A percentile compares a stretch with the other conserved stretches of the same genome.
Conservation (phyloP, 257 asterid genomes). For the Galeopsis tetrahit region DNA sequence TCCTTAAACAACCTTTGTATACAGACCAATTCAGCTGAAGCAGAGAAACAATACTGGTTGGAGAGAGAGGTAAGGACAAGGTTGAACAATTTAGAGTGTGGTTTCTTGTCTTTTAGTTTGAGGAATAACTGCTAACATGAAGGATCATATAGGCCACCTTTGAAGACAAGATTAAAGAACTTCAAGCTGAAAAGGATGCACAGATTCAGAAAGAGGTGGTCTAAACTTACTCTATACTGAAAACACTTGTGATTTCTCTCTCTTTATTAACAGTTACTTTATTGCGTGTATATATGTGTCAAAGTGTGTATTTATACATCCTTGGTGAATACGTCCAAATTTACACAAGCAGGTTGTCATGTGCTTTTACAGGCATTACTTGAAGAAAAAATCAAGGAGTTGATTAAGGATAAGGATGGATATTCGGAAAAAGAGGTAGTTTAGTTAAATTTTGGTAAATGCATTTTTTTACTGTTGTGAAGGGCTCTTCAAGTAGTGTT, state of each 20-base stretch:
- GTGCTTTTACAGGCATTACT: slow-evolving; percentile 47
- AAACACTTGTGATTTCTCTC: neutral
- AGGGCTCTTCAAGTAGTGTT: slow-evolving; percentile 22
- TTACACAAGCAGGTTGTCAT: slow-evolving; percentile 22
- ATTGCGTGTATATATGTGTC: neutral
- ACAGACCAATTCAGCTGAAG: slow-evolving; percentile 43
- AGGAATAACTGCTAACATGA: slow-evolving; percentile 38
- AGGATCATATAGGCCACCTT: slow-evolving; percentile 49
- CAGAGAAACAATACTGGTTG: slow-evolving; percentile 44
- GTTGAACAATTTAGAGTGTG: slow-evolving; percentile 22
- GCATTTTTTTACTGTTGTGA: slow-evolving; percentile 22
- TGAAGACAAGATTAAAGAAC: slow-evolving; percentile 48
- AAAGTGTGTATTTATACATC: neutral
- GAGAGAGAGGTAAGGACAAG: slow-evolving; percentile 54
- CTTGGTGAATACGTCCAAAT: neutral
- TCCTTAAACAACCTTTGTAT: slow-evolving; percentile 10
- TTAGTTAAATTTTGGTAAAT: slow-evolving; percentile 8
- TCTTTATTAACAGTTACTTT: neutral
- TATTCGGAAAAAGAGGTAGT: slow-evolving; percentile 59
- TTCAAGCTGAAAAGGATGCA: slow-evolving; percentile 51
- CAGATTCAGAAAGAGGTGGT: slow-evolving; percentile 54
- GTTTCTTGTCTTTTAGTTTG: slow-evolving; percentile 23
- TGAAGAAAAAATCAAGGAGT: slow-evolving; percentile 52
- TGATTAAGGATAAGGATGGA: slow-evolving; percentile 53
- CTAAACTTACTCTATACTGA: neutral